phyloP scores from a whole-genome alignment of 1,139 yeast species.

The Saccharomyces uvarum region DNA sequence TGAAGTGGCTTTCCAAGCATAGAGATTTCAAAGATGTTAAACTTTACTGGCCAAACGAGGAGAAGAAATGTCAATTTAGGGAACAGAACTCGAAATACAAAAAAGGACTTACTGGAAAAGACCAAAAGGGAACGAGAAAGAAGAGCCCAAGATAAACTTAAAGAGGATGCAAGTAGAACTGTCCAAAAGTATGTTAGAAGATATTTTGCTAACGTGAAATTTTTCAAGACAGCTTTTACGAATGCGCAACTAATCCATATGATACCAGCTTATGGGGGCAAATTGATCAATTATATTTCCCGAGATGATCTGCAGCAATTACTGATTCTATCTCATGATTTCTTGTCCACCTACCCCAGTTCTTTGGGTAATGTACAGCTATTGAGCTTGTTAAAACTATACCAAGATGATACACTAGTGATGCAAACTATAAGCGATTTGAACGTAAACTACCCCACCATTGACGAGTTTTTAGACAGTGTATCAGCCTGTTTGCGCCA shows the following conservation, averaged over 20 bases:
- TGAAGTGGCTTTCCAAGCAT: background rate
- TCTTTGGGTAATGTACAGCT: constrained; percentile 11
- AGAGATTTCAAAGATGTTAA: constrained; percentile 28
- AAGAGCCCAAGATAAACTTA: constrained; percentile 52
- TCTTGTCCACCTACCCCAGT: constrained; percentile 6
- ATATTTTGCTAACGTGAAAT: constrained; percentile 31
- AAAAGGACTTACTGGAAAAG: constrained; percentile 43
- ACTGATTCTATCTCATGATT: constrained; percentile 4
- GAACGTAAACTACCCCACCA: constrained; percentile 3
- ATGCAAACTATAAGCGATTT: constrained; percentile 6
- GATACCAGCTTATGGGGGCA: constrained; percentile 21
- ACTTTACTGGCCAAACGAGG: constrained; percentile 59
- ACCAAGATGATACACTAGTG: constrained; percentile 10
- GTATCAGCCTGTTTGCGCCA: background rate
- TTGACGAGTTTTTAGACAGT: background rate
- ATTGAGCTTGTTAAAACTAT: constrained; percentile 7
- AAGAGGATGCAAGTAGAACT: constrained; percentile 38
- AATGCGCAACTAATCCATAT: constrained; percentile 3
- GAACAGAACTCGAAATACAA: constrained; percentile 33
- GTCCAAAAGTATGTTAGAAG: constrained; percentile 45
- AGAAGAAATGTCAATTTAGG: constrained; percentile 72
- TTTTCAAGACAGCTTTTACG: constrained; percentile 9
- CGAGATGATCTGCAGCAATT: constrained; percentile 1
- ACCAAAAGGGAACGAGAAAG: constrained; percentile 60
- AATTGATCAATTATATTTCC: constrained; percentile 17